Base-by-base conservation (phyloP, 495 filamentous ascomycete genomes). In the Trichoderma orchidacearum region DNA sequence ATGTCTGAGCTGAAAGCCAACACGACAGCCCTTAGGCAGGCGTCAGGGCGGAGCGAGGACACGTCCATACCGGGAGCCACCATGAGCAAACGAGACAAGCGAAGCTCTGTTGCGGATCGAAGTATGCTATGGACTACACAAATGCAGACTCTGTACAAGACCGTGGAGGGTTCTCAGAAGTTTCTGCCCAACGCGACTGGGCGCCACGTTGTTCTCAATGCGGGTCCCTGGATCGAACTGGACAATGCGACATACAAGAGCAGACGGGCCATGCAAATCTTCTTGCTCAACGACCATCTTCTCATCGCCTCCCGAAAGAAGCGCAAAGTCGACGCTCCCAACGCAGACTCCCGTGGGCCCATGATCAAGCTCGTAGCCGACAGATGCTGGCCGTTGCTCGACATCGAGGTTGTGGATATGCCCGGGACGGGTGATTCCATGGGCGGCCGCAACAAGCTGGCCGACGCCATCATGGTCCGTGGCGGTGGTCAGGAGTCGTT, bases 191-290 rank as follows among this genome's bases (percentile, higher is more conserved):
- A 93, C 36, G 80, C 90, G 23, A 85, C 89, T 15, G 93, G 93
- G 17, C 82, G 93, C 41, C 93, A 97, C 66, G 87, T 99, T 38
- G 80, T 97, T 7, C 77, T 90, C 58, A 90, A 97, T 67, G 92
- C 89, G 25, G 82, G 85, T 3, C 78, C 85, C 53, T 99, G 93
- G 93, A 85, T 95, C 34, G 90, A 99, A 73, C 74, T 99, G 54
- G 94, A 99, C 68, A 90, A 91, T 50, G 93, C 93, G 15, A 99
- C 93, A 0, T 97, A 93, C 85, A 95, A 94, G 69, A 81, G 90
- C 0, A 73, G 86, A 53, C 76, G 90, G 17, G 79, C 89, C 15
- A 88, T 96, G 63, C 87, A 93, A 63, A 80, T 97, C 30, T 86
- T 96, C 38, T 72, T 99, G 53, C 77, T 99, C 5, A 99, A 99